Percentiles rank a stretch among this genome's conserved stretches.
These are phyloP conservation scores for Epichloe baconii DNA, from an alignment of 2,329 filamentous ascomycete species.

Conservation along the genomic window DNA sequence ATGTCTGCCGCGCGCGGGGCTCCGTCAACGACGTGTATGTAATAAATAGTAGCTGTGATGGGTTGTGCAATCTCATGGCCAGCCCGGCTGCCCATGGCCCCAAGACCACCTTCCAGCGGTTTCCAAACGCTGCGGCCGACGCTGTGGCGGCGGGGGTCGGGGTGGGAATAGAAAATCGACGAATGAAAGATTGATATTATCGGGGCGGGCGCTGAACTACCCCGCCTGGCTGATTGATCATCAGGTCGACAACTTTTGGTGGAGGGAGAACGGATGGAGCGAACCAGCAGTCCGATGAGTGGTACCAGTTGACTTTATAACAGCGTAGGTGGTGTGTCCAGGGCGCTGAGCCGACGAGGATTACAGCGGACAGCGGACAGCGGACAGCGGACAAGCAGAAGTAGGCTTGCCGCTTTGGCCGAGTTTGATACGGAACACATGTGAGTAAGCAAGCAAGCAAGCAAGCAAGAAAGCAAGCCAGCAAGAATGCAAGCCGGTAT, in stretches of 20 bases:
- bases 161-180: constrained; percentile 3
- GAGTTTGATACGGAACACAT: too few relatives aligned
- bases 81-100: background rate
- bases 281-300: too few relatives aligned
- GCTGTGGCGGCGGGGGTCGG: constrained; percentile 1
- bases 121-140: constrained; percentile 8
- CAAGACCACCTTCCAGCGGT: constrained; percentile 8
- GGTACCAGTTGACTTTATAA: too few relatives aligned
- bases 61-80: background rate
- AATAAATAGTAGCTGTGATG: too few relatives aligned
- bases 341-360: background rate
- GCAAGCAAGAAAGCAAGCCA: too few relatives aligned
- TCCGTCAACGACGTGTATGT: too few relatives aligned
- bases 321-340: background rate
- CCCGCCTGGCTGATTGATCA: constrained; percentile 11
- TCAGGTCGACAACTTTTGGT: constrained; percentile 7
- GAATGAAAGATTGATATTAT: background rate
- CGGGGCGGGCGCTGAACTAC: constrained; percentile 7
- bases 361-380: too few relatives aligned
- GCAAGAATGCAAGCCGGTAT: too few relatives aligned
- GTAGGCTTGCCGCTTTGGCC: too few relatives aligned
- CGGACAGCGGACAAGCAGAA: too few relatives aligned
- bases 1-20: too few relatives aligned
- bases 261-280: background rate
- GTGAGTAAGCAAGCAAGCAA: background rate